Conservation (phyloP, 495 filamentous ascomycete species). For the Halenospora varia region DNA sequence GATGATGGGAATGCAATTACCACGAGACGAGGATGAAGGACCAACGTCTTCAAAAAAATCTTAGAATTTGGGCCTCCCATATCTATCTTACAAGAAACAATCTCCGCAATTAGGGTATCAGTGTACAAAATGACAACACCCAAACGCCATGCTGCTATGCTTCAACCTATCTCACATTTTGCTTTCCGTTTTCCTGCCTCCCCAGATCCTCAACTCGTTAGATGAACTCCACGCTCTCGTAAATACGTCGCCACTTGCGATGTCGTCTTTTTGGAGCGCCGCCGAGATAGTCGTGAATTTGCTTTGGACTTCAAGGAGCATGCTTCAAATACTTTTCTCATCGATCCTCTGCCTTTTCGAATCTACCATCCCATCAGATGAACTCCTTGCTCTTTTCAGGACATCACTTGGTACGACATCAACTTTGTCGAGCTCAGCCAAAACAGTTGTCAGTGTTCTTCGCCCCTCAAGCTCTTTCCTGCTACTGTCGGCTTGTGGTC, state of each 20-base stretch:
- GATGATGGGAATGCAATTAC: constrained; percentile 77
- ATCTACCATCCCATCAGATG: neutral
- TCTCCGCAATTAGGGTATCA: constrained; percentile 5
- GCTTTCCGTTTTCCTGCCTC: neutral
- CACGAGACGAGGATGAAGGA: constrained; percentile 63
- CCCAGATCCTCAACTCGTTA: no score
- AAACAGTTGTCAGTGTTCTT: constrained; percentile 35
- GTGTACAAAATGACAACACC: neutral
- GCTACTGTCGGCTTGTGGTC: constrained; percentile 38
- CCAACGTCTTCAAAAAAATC: neutral
- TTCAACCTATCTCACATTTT: neutral
- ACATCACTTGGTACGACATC: constrained; percentile 16
- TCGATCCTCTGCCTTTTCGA: constrained; percentile 17
- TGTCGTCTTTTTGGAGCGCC: neutral
- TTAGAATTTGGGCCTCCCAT: neutral
- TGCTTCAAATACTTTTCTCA: no score
- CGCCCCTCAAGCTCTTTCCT: constrained; percentile 42
- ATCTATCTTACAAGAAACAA: neutral
- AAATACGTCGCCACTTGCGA: neutral
- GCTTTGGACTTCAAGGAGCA: no score
- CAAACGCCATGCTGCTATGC: neutral
- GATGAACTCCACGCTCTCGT: constrained; percentile 13
- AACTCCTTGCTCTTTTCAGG: constrained; percentile 13
- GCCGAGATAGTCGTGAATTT: no score
- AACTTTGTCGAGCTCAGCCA: constrained; percentile 34